A percentile compares a stretch with the other conserved stretches of the same genome.
phyloP scores from a whole-genome alignment of 441 rosid genomes.

The Viola pubescens region DNA sequence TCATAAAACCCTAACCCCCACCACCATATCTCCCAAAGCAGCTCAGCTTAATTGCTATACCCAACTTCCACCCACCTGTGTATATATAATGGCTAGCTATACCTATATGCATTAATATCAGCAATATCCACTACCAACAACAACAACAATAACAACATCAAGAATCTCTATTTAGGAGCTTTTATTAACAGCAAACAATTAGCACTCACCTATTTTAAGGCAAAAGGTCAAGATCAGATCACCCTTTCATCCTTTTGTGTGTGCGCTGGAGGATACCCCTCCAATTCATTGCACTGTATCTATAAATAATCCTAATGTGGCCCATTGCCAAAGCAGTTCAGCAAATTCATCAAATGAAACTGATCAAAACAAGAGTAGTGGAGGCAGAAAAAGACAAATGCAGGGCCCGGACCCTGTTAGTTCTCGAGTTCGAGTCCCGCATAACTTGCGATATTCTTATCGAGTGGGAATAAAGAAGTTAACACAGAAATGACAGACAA shows the following conservation, averaged over 20 bases:
- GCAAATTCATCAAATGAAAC: slow-evolving; percentile 2
- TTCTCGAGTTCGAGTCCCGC: too few relatives aligned
- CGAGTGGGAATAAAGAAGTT: background rate
- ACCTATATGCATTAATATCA: slow-evolving; percentile 42
- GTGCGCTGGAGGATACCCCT: slow-evolving; percentile 10
- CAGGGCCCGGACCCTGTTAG: too few relatives aligned
- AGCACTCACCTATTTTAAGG: slow-evolving; percentile 7
- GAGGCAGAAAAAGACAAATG: background rate
- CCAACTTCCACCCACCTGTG: slow-evolving; percentile 40
- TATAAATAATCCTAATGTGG: background rate
- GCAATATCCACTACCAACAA: slow-evolving; percentile 28
- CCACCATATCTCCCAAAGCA: slow-evolving; percentile 18
- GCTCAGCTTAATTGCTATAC: slow-evolving; percentile 32
- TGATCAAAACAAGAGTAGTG: background rate
- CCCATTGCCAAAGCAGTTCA: slow-evolving; percentile 10
- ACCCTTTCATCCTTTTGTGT: slow-evolving; percentile 7
- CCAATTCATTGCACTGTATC: slow-evolving; percentile 1
- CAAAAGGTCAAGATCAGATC: background rate
- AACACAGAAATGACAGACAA: background rate
- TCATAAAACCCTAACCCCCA: slow-evolving; percentile 8
- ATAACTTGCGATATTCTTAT: too few relatives aligned
- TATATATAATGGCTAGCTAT: slow-evolving; percentile 27
- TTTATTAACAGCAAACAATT: slow-evolving; percentile 13
- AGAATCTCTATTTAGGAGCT: slow-evolving; percentile 3
- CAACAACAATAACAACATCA: slow-evolving; percentile 15